These are phyloP conservation scores for Penicillium nucicola DNA, from an alignment of 495 filamentous ascomycete genomes.

Conservation along the genomic window DNA sequence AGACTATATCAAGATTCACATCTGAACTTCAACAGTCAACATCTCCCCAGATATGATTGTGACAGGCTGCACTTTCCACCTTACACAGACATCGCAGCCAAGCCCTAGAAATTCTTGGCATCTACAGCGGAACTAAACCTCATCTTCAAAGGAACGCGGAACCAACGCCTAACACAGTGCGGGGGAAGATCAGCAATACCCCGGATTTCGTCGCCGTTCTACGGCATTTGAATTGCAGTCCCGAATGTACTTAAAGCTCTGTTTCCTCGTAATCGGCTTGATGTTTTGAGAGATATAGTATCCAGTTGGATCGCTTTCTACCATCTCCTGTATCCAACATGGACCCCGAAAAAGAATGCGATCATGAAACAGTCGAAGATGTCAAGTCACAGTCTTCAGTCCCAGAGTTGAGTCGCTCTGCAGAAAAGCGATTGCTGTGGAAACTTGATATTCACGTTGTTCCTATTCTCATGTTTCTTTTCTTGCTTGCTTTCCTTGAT, in stretches of 20 bases:
- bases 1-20: too few species aligned
- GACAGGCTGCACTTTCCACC: too few species aligned
- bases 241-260: not conserved
- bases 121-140: not conserved
- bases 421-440: constrained; percentile 32
- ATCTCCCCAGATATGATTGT: too few species aligned
- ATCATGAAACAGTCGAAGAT: constrained; percentile 13
- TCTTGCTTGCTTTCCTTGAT: constrained; percentile 41
- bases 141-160: not conserved
- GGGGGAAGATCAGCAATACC: constrained; percentile 1
- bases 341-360: constrained; percentile 10
- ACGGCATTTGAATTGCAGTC: not conserved
- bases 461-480: constrained; percentile 35
- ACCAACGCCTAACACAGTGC: not conserved
- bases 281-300: not conserved
- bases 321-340: not conserved
- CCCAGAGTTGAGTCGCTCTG: constrained; percentile 15
- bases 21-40: too few species aligned
- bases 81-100: not conserved
- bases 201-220: not conserved
- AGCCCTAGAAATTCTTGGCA: not conserved
- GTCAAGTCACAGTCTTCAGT: constrained; percentile 5
- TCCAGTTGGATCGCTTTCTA: not conserved
- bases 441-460: constrained; percentile 43
- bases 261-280: too few species aligned